Evolutionary conservation across 306 rosid species (phyloP).

Genomic region (Delonix regia): DNA sequence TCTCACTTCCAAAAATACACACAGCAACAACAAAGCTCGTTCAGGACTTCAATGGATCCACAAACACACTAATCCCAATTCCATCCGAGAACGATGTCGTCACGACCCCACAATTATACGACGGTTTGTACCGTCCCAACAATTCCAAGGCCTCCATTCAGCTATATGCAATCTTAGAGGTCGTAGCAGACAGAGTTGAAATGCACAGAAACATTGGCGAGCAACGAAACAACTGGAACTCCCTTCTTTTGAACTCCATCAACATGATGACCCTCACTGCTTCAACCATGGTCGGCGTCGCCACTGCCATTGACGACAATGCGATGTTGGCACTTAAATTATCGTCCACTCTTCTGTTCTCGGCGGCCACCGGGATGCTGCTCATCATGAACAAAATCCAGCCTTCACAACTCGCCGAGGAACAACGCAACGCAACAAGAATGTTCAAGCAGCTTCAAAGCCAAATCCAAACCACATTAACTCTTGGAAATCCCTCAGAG

Average conservation of each 20-base stretch:
- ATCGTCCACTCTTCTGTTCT: constrained; percentile 53
- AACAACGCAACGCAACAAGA: constrained; percentile 55
- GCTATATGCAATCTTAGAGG: constrained; percentile 56
- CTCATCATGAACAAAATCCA: constrained; percentile 60
- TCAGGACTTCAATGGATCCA: constrained; percentile 28
- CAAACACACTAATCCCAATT: background rate
- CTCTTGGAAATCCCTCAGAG: constrained; percentile 35
- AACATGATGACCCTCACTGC: too few relatives aligned
- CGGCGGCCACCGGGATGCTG: constrained; percentile 66
- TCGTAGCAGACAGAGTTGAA: constrained; percentile 57
- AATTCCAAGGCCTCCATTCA: constrained; percentile 21
- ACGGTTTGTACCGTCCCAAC: background rate
- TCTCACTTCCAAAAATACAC: constrained; percentile 32
- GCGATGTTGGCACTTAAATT: constrained; percentile 46
- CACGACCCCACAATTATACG: background rate
- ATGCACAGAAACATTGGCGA: constrained; percentile 60
- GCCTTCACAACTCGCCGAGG: too few relatives aligned
- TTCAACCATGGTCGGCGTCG: constrained; percentile 52
- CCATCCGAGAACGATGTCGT: constrained; percentile 8
- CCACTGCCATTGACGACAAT: constrained; percentile 26
- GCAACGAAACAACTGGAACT: constrained; percentile 67
- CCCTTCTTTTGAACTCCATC: constrained; percentile 57
- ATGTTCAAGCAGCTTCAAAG: constrained; percentile 54
- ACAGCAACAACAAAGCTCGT: background rate
- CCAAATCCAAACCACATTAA: constrained; percentile 45